These are phyloP conservation scores for Lyophyllum shimeji DNA, from an alignment of 768 basidiomycete species.

Conservation along the genomic window DNA sequence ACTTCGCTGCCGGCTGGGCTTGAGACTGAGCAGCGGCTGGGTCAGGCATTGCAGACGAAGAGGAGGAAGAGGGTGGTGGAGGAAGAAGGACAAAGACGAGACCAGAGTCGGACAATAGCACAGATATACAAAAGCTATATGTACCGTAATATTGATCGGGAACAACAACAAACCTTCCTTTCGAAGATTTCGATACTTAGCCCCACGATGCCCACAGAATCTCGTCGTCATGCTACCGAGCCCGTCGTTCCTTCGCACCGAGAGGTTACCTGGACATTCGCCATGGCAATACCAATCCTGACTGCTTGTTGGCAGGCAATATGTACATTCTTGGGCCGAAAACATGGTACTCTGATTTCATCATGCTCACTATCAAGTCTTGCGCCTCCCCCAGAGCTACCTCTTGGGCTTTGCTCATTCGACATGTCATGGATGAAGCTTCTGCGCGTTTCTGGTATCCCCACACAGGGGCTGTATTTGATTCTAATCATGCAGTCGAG, in stretches of 20 bases:
- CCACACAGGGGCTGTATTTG: background rate
- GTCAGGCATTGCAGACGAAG: slow-evolving; percentile 27
- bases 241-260: background rate
- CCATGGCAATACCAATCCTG: slow-evolving; percentile 14
- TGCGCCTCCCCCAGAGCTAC: background rate
- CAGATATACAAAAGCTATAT: slow-evolving; percentile 18
- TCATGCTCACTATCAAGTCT: slow-evolving; percentile 1
- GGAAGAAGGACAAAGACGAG: slow-evolving; percentile 16
- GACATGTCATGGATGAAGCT: background rate
- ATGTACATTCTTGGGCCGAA: slow-evolving; percentile 3
- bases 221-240: slow-evolving; percentile 14
- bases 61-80: slow-evolving; percentile 14
- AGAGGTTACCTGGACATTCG: slow-evolving; percentile 16
- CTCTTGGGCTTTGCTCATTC: background rate
- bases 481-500: background rate
- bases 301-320: slow-evolving; percentile 16
- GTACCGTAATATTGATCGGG: slow-evolving; percentile 10
- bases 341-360: slow-evolving; percentile 10
- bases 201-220: slow-evolving; percentile 15
- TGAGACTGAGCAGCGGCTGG: slow-evolving; percentile 23
- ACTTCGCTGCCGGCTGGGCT: slow-evolving; percentile 29
- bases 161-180: slow-evolving; percentile 20
- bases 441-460: background rate
- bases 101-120: slow-evolving; percentile 20
- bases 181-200: slow-evolving; percentile 14